Evolutionary conservation across 1,139 yeast genomes (phyloP), one percentile per base, ranked within the genome.

Genomic region (Saccharomyces pastorianus): DNA sequence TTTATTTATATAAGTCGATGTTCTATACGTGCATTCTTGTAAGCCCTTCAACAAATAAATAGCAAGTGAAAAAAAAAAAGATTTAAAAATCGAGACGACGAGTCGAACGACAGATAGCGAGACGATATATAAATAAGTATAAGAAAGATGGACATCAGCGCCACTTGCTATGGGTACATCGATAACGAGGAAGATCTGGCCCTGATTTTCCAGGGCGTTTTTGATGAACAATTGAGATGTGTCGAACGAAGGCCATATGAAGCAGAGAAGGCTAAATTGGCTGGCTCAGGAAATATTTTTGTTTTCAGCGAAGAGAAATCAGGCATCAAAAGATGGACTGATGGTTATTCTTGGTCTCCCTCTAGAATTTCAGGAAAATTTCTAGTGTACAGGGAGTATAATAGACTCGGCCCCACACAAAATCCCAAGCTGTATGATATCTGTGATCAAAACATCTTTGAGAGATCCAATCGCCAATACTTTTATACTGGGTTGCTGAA

Each of bases 271-370:
- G 69, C 77, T 0, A 72, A 73, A 8, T 73, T 88, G 51, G 88
- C 90, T 47, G 75, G 76, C 55, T 84, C 90, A 11, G 97, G 97
- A 0, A 82, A 84, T 62, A 84, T 89, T 0, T 90, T 89, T 70
- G 89, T 90, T 2, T 90, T 89, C 65, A 81, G 87, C 52, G 96
- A 90, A 68, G 89, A 86, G 60, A 76, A 79, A 23, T 83, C 93
- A 0, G 93, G 95, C 1, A 89, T 90, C 58, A 87, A 87, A 68
- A 75, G 97, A 54, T 90, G 97, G 97, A 90, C 97, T 0, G 97
- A 90, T 66, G 96, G 97, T 14, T 81, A 88, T 23, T 78, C 91
- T 9, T 90, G 97, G 97, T 83, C 91, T 1, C 96, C 97, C 0
- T 85, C 95, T 2, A 74, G 97, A 52, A 88, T 90, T 31, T 75